Percentiles rank a stretch among this genome's conserved stretches.
Evolutionary conservation across 768 basidiomycete species (phyloP).

Genomic region (Filobasidium floriforme): DNA sequence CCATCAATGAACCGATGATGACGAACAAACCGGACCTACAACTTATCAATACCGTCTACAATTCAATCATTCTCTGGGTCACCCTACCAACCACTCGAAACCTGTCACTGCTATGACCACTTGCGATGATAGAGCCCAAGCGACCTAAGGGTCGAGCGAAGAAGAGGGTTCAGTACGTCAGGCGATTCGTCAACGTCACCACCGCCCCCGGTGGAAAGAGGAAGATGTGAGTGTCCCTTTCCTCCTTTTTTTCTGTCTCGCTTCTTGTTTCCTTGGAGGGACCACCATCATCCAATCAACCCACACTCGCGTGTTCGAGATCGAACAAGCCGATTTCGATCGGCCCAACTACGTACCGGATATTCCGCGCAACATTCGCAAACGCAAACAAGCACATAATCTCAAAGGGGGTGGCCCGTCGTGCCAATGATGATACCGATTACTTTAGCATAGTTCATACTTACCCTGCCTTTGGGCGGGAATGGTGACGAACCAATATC

Average conservation of each 20-base stretch:
- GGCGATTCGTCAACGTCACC: constrained; percentile 91
- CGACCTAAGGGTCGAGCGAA: constrained; percentile 92
- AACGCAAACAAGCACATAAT: background rate
- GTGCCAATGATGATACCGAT: constrained; percentile 9
- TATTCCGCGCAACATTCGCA: too few relatives aligned
- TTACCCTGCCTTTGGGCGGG: constrained; percentile 55
- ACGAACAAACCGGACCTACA: too few relatives aligned
- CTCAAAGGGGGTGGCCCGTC: background rate
- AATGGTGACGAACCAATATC: constrained; percentile 67
- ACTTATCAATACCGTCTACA: too few relatives aligned
- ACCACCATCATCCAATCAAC: too few relatives aligned
- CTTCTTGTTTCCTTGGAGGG: background rate
- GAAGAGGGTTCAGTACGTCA: constrained; percentile 88
- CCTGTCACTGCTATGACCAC: too few relatives aligned
- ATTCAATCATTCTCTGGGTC: too few relatives aligned
- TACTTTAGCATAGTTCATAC: constrained; percentile 81
- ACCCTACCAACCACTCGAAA: too few relatives aligned
- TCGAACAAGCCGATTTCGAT: too few relatives aligned
- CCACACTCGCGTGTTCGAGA: too few relatives aligned
- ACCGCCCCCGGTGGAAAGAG: constrained; percentile 84
- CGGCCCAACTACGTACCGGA: too few relatives aligned
- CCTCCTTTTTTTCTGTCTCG: constrained; percentile 5
- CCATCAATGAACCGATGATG: too few relatives aligned
- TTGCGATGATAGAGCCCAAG: constrained; percentile 72
- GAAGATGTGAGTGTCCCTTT: constrained; percentile 69